phyloP scores from a whole-genome alignment of 805 yeast genomes.

The Wickerhamiella azymoides region DNA sequence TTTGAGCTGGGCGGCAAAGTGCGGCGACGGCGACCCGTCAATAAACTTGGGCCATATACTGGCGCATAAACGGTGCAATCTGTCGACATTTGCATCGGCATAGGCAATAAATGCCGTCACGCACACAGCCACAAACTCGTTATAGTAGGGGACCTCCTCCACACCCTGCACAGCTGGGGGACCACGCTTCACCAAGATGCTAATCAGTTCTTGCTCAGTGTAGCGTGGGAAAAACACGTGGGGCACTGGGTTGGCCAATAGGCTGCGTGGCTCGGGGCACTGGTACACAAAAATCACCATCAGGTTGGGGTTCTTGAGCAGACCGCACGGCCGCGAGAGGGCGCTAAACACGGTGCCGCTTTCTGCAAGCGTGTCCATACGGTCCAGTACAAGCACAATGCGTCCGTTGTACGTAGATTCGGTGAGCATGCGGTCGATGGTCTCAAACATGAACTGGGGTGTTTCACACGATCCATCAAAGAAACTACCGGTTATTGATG shows the following conservation, averaged over 20 bases:
- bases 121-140: constrained; percentile 30
- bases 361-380: constrained; percentile 37
- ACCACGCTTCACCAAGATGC: constrained; percentile 23
- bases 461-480: constrained; percentile 27
- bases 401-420: constrained; percentile 25
- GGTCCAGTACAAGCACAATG: constrained; percentile 38
- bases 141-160: neutral
- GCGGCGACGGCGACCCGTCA: constrained; percentile 14
- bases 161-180: too few relatives aligned
- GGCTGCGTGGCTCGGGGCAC: constrained; percentile 31
- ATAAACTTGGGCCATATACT: constrained; percentile 25
- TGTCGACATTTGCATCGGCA: constrained; percentile 32
- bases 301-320: constrained; percentile 27
- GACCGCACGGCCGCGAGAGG: constrained; percentile 31
- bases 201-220: constrained; percentile 26
- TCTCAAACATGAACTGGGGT: constrained; percentile 30
- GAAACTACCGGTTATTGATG: constrained; percentile 22
- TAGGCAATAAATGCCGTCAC: constrained; percentile 33
- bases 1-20: constrained; percentile 19
- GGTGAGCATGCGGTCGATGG: constrained; percentile 26
- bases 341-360: constrained; percentile 30
- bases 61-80: constrained; percentile 17
- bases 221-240: constrained; percentile 33
- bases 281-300: constrained; percentile 31
- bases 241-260: constrained; percentile 32